Evolutionary conservation across 257 asterid species (phyloP).

Genomic region (Lantana camara): DNA sequence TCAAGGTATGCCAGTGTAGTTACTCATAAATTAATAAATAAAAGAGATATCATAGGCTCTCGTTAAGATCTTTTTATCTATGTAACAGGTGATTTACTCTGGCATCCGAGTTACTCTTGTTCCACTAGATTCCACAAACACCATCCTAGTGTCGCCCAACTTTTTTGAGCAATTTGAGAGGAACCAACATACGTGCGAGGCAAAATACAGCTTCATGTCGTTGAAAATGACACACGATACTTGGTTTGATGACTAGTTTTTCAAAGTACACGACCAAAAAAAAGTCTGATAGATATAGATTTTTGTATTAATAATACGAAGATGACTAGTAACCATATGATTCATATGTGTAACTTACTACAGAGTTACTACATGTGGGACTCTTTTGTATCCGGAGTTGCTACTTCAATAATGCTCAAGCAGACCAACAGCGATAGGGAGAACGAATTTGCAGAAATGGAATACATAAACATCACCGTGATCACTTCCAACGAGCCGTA

Average conservation of each 20-base stretch:
- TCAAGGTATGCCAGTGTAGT: too few relatives aligned
- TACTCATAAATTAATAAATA: too few relatives aligned
- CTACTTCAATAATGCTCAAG: conserved; percentile 75
- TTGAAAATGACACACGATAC: conserved; percentile 79
- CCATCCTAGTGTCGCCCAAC: conserved; percentile 58
- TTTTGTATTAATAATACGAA: not conserved
- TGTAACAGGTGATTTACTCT: conserved; percentile 74
- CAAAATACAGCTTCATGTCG: conserved; percentile 80
- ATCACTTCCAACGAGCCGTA: conserved; percentile 76
- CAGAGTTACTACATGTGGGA: conserved; percentile 98
- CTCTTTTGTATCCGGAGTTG: conserved; percentile 72
- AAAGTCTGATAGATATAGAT: too few relatives aligned
- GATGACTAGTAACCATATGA: conserved; percentile 4
- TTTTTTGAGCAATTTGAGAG: conserved; percentile 59
- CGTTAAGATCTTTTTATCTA: too few relatives aligned
- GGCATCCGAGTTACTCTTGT: conserved; percentile 81
- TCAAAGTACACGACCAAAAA: too few relatives aligned
- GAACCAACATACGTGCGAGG: conserved; percentile 77
- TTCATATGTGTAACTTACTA: conserved; percentile 3
- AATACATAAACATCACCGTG: conserved; percentile 77
- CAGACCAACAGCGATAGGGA: conserved; percentile 46
- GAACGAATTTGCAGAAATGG: conserved; percentile 85
- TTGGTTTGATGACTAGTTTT: conserved; percentile 59
- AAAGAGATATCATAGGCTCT: too few relatives aligned
- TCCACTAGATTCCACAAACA: conserved; percentile 92